Evolutionary conservation across 495 filamentous ascomycete genomes (phyloP), one percentile per base, ranked within the genome.

Genomic region (Daldinia grandis): DNA sequence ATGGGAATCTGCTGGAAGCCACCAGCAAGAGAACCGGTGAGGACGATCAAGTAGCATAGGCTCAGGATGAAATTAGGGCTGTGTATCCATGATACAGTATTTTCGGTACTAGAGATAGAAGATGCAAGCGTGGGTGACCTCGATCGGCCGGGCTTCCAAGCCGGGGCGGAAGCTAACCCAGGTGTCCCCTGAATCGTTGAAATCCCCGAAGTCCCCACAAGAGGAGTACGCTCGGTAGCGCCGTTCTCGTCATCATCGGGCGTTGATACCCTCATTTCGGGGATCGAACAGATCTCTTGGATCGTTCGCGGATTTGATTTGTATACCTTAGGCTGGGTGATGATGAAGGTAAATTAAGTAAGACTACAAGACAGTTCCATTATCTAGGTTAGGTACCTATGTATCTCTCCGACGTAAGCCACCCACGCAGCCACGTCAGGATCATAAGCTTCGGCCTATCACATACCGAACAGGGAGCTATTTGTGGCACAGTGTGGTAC

Each of bases 1-100:
- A 68, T 68, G 21, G 75, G 68, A 25, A 77, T 73, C 31, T 71
- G 64, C 31, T 51, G 57, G 42, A 77, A 75, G 6, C 67, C 75
- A 44, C 62, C 65, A 4, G 73, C 47, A 15, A 62, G 30, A 3
- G 75, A 73, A 19, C 19, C 50, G 15, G 66, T 25, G 27, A 77
- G 73, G 10, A 73, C 40, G 5, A 69, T 19, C 47, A 68, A 25
- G 7, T 65, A 72, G 14, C 73, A 61, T 7, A 77, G 17, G 14
- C 12, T 14, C 0, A 75, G 2, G 19, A 75, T 47, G 30, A 56
- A 19, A 3, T 37, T 15, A 9, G 69, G 56, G 1, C 64, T 74
- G 0, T 58, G 35, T 4, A 44, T 28, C 37, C 24, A 68, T n/a
- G 69, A 51, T 9, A 63, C 9, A 31, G 14, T 33, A 10, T 47